A percentile compares a stretch with the other conserved stretches of the same genome.
These are phyloP conservation scores for Alternaria hordeiaustralica DNA, from an alignment of 2,329 filamentous ascomycete species.

Conservation along the genomic window DNA sequence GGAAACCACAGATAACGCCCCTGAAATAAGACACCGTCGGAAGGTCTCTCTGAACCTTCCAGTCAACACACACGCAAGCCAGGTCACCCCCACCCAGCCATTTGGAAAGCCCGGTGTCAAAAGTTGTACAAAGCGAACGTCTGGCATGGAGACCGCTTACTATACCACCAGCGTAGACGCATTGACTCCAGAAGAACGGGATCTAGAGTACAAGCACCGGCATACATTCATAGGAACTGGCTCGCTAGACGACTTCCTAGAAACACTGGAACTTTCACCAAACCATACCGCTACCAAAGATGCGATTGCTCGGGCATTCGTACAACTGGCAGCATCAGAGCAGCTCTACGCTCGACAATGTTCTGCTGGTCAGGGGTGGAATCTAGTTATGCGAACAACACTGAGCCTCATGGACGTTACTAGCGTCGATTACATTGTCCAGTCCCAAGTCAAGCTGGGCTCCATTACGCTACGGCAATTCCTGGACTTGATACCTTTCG, in stretches of 20 bases:
- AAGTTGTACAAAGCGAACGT: neutral
- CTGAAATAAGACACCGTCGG: constrained; percentile 7
- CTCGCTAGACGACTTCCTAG: constrained; percentile 35
- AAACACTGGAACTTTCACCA: constrained; percentile 22
- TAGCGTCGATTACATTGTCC: constrained; percentile 24
- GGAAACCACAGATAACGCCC: neutral
- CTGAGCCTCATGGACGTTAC: constrained; percentile 16
- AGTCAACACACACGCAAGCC: constrained; percentile 1
- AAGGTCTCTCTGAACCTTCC: constrained; percentile 22
- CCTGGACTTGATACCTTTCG: constrained; percentile 27
- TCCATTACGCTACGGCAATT: constrained; percentile 32
- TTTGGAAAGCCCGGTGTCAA: neutral
- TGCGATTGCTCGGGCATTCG: constrained; percentile 28
- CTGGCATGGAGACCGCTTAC: neutral
- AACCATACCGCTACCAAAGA: constrained; percentile 14
- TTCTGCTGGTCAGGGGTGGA: constrained; percentile 28
- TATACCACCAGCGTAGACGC: neutral
- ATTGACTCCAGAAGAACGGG: constrained; percentile 18
- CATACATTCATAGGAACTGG: constrained; percentile 41
- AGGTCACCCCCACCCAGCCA: neutral
- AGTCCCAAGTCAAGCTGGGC: constrained; percentile 32
- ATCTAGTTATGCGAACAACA: constrained; percentile 27
- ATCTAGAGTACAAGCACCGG: constrained; percentile 40
- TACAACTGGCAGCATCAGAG: constrained; percentile 26
- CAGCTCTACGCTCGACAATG: constrained; percentile 31